Evolutionary conservation across 1,139 yeast genomes (phyloP), one percentile per base, ranked within the genome.

Genomic region (Geotrichum bryndzae): DNA sequence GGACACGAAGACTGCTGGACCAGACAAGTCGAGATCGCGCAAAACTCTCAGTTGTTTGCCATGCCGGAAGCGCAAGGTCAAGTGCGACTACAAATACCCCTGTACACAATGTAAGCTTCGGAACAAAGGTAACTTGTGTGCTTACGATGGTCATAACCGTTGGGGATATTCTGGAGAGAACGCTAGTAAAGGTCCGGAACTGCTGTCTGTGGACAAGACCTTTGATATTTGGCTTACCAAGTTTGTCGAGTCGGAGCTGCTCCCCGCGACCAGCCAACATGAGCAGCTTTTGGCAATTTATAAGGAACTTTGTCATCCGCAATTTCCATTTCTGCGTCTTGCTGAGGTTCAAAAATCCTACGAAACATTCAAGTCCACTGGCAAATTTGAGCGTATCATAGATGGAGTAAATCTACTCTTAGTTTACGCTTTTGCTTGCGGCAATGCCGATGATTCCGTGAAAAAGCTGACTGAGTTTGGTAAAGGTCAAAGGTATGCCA

Each of bases 61-160:
- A 31, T 60, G 62, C 25, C 59, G 62, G 15, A 60, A 60, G 45
- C 56, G 62, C 46, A 60, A 60, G 48, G 62, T 60, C 31, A 60
- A 60, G 27, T 60, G 62, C 38, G 62, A 60, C 56, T 60, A 51
- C 38, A 54, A 50, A 33, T 38, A 53, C 13, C 62, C 62, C 8
- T 60, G 62, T 31, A 54, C 56, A 3, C 62, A 60, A 53, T 60
- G 62, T 51, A 48, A 53, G 27, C 57, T 60, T 18, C 56, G 62
- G 7, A 56, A 56, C 1, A 56, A 56, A 27, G 53, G 57, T 22
- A 56, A 60, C 15, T 29, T 52, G 18, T 60, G 62, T 23, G 59
- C 18, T 10, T 60, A 60, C 38, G 62, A 54, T 13, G 62, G 55
- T 18, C 59, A 60, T 29, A 60, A 60, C 35, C 51, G 59, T 18